Conservation (phyloP, 805 yeast species). For the Metschnikowia sp. region DNA sequence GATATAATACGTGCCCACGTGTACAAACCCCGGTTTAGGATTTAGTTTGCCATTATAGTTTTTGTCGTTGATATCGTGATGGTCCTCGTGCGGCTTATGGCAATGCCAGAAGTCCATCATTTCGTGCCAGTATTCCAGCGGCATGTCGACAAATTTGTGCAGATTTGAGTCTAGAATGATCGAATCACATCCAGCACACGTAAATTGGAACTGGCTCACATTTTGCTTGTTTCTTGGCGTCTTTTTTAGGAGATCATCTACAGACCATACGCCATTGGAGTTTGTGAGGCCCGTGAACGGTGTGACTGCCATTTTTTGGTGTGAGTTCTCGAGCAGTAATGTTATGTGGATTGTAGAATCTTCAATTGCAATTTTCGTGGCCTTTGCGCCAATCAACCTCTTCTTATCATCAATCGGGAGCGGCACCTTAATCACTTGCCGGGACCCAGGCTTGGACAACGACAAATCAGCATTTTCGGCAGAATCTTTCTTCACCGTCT, state of each 20-base stretch:
- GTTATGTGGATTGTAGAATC: not conserved
- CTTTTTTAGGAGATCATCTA: constrained; percentile 34
- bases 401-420: constrained; percentile 2
- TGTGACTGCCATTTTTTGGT: not conserved
- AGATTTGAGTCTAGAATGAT: constrained; percentile 28
- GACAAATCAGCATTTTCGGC: not conserved
- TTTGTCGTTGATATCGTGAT: constrained; percentile 17
- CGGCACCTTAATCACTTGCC: too few species aligned
- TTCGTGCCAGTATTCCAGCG: constrained; percentile 91
- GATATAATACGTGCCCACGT: constrained; percentile 59
- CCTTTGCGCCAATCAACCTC: constrained; percentile 1
- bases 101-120: constrained; percentile 98
- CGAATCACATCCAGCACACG: constrained; percentile 30
- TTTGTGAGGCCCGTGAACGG: constrained; percentile 13
- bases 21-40: constrained; percentile 42
- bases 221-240: constrained; percentile 25
- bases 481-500: constrained; percentile 1
- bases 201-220: constrained; percentile 26
- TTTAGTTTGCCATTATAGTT: constrained; percentile 34
- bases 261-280: constrained; percentile 35
- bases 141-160: constrained; percentile 58
- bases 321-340: not conserved
- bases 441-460: not conserved
- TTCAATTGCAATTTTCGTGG: constrained; percentile 1
- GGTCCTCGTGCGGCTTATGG: constrained; percentile 60